Evolutionary conservation across 306 rosid species (phyloP).

Genomic region (Astragalus membranaceus): DNA sequence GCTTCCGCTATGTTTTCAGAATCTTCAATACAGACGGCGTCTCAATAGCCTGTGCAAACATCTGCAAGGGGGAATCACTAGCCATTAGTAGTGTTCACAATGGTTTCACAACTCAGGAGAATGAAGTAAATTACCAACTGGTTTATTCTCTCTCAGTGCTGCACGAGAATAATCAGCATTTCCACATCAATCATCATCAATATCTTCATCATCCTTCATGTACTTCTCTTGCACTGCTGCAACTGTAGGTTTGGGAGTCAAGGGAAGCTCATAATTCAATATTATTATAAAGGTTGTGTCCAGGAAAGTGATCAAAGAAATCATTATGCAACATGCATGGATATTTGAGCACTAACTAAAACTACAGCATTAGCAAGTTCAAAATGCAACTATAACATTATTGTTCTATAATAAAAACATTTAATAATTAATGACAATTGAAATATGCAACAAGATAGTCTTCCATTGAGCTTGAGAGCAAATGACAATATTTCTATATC

Average conservation of each 20-base stretch:
- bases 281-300: background rate
- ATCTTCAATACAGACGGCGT: background rate
- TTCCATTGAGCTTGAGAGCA: background rate
- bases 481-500: background rate
- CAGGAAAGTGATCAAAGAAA: background rate
- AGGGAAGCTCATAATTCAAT: slow-evolving; percentile 31
- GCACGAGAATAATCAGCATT: background rate
- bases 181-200: slow-evolving; percentile 26
- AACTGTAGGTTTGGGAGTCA: slow-evolving; percentile 60
- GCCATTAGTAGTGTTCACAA: background rate
- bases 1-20: background rate
- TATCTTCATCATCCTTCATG: slow-evolving; percentile 83
- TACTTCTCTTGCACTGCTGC: slow-evolving; percentile 97
- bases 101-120: background rate
- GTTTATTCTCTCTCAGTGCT: background rate
- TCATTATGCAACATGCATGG: background rate
- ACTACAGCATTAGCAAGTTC: background rate
- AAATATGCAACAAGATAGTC: background rate
- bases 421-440: background rate
- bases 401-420: background rate
- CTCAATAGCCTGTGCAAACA: background rate
- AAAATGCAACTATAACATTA: background rate
- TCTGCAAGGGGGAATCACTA: background rate
- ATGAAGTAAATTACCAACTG: slow-evolving; percentile 1
- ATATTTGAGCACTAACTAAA: background rate